Percentiles rank a stretch among this genome's conserved stretches.
Evolutionary conservation across 73 alveolate species (phyloP).

Genomic region (Tetrahymena thermophila): DNA sequence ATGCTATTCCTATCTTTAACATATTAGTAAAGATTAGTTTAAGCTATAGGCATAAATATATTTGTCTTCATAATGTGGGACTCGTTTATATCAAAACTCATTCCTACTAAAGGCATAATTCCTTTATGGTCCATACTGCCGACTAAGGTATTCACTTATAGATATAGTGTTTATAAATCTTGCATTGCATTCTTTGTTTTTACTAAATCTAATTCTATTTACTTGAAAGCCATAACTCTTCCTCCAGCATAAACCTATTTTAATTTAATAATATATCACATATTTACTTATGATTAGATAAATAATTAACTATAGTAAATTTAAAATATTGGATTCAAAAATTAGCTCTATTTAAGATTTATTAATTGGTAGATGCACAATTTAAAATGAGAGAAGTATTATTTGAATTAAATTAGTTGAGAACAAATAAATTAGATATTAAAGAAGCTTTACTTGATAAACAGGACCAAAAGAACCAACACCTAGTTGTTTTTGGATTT

Average conservation of each 20-base stretch:
- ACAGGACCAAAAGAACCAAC: neutral
- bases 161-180: neutral
- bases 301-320: no score
- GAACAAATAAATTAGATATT: no score
- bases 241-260: neutral
- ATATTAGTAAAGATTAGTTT: neutral
- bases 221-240: neutral
- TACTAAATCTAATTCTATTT: neutral
- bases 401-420: no score
- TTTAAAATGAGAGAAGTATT: no score
- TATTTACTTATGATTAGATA: no score
- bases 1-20: neutral
- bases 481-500: neutral
- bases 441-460: neutral
- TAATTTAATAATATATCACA: neutral
- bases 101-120: neutral
- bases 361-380: no score
- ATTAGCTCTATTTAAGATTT: no score
- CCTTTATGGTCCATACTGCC: neutral
- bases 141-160: neutral
- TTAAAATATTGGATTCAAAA: no score
- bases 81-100: neutral
- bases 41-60: neutral
- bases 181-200: neutral
- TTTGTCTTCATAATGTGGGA: neutral